Evolutionary conservation across 768 basidiomycete species (phyloP), one percentile per base, ranked within the genome.

Genomic region (Suillus alpinus): DNA sequence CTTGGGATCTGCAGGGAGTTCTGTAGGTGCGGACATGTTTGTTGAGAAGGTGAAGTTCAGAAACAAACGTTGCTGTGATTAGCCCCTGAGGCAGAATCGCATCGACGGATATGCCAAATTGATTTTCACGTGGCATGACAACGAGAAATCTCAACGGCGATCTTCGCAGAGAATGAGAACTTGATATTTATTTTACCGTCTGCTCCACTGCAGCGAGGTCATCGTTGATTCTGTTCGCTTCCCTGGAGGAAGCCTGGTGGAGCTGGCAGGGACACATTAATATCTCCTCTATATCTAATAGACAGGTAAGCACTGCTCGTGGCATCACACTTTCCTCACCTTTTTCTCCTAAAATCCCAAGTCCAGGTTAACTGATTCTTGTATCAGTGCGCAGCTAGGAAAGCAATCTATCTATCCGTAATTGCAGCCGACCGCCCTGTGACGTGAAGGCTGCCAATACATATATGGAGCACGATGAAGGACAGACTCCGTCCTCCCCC

Each of bases 1-100:
- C 60, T 67, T 67, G 57, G 63, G 67, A 63, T 66, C 70, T 31
- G 58, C 6, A 51, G 66, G 63, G 47, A 66, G 20, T 58, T 62
- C 49, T 63, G 66, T 16, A 26, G 36, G 53, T 6, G 63, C 5
- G 36, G 58, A 62, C 75, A 77, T 74, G 59, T 57, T 60, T 56
- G 59, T 43, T 49, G 36, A 63, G 52, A 41, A 31, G 18, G 12
- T 49, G 26, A 23, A 8, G 47, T 36, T 32, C 40, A 41, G 40
- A 49, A 29, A 47, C 46, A 26, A 49, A 18, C 47, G 46, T 10
- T 46, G 6, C 6, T 32, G 44, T 20, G 20, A 44, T 20, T 44
- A 20, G 47, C 47, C 47, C 47, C 47, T 49, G 8, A 47, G 46
- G 43, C 43, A 44, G 26, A 4, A 2, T 26, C 26, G 26, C 14